Evolutionary conservation across 495 filamentous ascomycete species (phyloP).

Genomic region (Lophiotrema nucula): DNA sequence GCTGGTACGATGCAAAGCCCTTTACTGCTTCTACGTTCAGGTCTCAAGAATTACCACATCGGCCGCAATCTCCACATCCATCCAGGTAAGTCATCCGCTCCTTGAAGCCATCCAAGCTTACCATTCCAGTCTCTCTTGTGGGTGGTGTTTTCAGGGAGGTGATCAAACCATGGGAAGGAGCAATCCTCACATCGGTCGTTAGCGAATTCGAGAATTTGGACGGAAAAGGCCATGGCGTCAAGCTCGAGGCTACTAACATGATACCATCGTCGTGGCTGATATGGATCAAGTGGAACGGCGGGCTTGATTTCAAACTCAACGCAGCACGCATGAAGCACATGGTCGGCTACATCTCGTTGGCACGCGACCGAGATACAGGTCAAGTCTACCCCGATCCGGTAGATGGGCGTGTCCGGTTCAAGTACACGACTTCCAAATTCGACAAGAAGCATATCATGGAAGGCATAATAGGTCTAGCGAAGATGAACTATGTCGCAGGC

Average conservation of each 20-base stretch:
- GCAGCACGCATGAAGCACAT: conserved; percentile 61
- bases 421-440: conserved; percentile 66
- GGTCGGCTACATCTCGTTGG: conserved; percentile 65
- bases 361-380: conserved; percentile 70
- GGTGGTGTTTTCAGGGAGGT: conserved; percentile 65
- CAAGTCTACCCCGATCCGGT: conserved; percentile 71
- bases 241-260: conserved; percentile 73
- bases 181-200: conserved; percentile 72
- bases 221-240: conserved; percentile 76
- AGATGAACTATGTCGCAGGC: conserved; percentile 73
- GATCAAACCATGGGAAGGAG: conserved; percentile 73
- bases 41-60: conserved; percentile 73
- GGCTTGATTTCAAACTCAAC: conserved; percentile 65
- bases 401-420: conserved; percentile 61
- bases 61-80: conserved; percentile 83
- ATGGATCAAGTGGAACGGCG: conserved; percentile 61
- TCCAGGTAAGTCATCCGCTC: conserved; percentile 52
- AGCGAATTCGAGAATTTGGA: conserved; percentile 81
- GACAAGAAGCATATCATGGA: conserved; percentile 68
- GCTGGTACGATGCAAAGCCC: conserved; percentile 73
- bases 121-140: conserved; percentile 48
- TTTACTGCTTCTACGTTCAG: conserved; percentile 70
- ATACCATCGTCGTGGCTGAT: conserved; percentile 57
- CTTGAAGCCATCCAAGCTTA: too few species aligned
- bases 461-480: conserved; percentile 68